Conservation (phyloP, 2,329 filamentous ascomycete genomes). For the Cladosporium sp. region DNA sequence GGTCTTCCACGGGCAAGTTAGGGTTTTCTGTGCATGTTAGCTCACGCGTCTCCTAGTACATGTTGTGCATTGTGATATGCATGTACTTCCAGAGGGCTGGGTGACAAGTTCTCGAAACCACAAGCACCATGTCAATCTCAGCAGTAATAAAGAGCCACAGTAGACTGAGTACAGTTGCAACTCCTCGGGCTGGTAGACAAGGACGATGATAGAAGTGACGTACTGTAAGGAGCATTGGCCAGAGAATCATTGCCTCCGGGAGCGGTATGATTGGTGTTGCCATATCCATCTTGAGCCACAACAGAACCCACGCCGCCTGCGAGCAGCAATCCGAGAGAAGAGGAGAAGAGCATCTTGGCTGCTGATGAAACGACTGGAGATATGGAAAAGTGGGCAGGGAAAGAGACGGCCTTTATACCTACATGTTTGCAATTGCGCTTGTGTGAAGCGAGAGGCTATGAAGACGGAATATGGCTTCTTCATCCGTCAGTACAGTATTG, state of each 20-base stretch:
- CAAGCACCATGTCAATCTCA: background rate
- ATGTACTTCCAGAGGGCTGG: background rate
- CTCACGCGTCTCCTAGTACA: background rate
- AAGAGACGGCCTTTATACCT: slow-evolving; percentile 3
- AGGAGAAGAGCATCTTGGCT: background rate
- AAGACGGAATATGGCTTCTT: background rate
- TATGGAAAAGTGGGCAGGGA: background rate
- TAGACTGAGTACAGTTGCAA: background rate
- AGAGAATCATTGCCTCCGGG: slow-evolving; percentile 24
- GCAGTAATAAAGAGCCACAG: background rate
- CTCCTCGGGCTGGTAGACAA: background rate
- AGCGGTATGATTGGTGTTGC: slow-evolving; percentile 18
- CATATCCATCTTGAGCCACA: slow-evolving; percentile 3
- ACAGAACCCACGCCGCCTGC: background rate
- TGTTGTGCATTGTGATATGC: background rate
- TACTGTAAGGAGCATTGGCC: slow-evolving; percentile 41
- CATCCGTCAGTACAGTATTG: background rate
- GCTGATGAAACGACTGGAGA: background rate
- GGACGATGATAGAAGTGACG: background rate
- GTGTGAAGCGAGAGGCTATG: slow-evolving; percentile 3
- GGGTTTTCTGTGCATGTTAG: slow-evolving; percentile 60
- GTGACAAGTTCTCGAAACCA: background rate
- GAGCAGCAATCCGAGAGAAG: background rate
- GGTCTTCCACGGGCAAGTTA: slow-evolving; percentile 60
- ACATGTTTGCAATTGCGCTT: background rate